Conservation (phyloP, 306 rosid genomes). For the Biancaea sappan region DNA sequence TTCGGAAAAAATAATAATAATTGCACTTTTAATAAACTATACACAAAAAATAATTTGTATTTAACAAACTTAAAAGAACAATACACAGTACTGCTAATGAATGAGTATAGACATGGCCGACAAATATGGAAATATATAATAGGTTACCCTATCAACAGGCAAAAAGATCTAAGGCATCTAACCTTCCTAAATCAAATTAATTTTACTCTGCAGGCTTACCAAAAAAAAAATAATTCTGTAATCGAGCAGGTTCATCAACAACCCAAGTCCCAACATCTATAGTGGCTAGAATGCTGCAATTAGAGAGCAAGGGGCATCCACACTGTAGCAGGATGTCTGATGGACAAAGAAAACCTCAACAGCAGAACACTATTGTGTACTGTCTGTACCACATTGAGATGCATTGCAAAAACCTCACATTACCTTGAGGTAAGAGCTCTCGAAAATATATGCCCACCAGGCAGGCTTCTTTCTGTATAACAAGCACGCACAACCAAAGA, state of each 20-base stretch:
- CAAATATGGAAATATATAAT: slow-evolving; percentile 24
- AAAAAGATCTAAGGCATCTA: slow-evolving; percentile 43
- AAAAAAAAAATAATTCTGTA: slow-evolving; percentile 38
- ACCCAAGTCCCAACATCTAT: slow-evolving; percentile 39
- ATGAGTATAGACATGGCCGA: slow-evolving; percentile 29
- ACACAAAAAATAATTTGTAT: slow-evolving; percentile 26
- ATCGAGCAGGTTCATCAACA: slow-evolving; percentile 36
- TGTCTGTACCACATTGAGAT: slow-evolving; percentile 32
- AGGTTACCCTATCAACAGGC: slow-evolving; percentile 32
- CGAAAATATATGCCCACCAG: slow-evolving; percentile 29
- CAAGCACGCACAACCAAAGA: slow-evolving; percentile 17
- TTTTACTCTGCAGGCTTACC: slow-evolving; percentile 40
- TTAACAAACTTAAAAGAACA: slow-evolving; percentile 33
- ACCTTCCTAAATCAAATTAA: slow-evolving; percentile 33
- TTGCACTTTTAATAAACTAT: not conserved
- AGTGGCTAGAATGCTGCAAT: slow-evolving; percentile 31
- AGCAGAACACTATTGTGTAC: slow-evolving; percentile 23
- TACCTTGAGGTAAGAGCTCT: slow-evolving; percentile 24
- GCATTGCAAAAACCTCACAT: slow-evolving; percentile 35
- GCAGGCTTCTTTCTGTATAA: slow-evolving; percentile 26
- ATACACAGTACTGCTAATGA: slow-evolving; percentile 19
- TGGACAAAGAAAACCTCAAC: slow-evolving; percentile 37
- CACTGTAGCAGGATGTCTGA: slow-evolving; percentile 39
- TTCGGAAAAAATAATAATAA: not conserved
- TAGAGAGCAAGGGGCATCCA: slow-evolving; percentile 25